phyloP scores from a whole-genome alignment of 23 red algal species.

The Gracilaria domingensis region DNA sequence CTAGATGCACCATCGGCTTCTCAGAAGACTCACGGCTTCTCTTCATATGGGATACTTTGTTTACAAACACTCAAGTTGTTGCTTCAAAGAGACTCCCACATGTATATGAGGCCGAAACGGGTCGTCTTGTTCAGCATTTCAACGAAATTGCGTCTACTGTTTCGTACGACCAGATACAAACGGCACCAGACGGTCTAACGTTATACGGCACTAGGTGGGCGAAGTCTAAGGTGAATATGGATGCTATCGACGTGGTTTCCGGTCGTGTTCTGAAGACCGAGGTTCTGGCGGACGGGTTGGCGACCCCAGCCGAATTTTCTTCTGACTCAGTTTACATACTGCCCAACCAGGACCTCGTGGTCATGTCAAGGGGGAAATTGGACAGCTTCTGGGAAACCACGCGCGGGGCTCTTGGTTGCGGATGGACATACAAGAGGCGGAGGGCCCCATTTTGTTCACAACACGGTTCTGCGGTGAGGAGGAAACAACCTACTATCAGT shows the following conservation, averaged over 20 bases:
- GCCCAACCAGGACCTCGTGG: conserved; percentile 13
- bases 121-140: conserved; percentile 56
- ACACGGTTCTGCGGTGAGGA: not conserved
- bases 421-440: conserved; percentile 50
- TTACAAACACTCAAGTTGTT: conserved; percentile 3
- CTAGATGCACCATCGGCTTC: conserved; percentile 43
- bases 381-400: conserved; percentile 70
- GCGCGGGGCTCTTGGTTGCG: conserved; percentile 58
- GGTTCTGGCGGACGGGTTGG: conserved; percentile 25
- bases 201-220: conserved; percentile 63
- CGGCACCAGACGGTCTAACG: conserved; percentile 49
- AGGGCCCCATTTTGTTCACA: not conserved
- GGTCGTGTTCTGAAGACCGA: conserved; percentile 57
- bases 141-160: conserved; percentile 33
- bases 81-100: conserved; percentile 40
- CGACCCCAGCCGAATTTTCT: conserved; percentile 24
- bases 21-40: conserved; percentile 64
- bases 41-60: conserved; percentile 57
- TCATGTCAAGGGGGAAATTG: conserved; percentile 48
- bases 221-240: conserved; percentile 43
- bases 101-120: conserved; percentile 49
- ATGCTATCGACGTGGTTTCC: conserved; percentile 67
- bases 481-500: conserved; percentile 17
- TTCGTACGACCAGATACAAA: conserved; percentile 59
- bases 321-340: conserved; percentile 44